phyloP scores from a whole-genome alignment of 768 basidiomycete genomes.

The Mycena crocata region DNA sequence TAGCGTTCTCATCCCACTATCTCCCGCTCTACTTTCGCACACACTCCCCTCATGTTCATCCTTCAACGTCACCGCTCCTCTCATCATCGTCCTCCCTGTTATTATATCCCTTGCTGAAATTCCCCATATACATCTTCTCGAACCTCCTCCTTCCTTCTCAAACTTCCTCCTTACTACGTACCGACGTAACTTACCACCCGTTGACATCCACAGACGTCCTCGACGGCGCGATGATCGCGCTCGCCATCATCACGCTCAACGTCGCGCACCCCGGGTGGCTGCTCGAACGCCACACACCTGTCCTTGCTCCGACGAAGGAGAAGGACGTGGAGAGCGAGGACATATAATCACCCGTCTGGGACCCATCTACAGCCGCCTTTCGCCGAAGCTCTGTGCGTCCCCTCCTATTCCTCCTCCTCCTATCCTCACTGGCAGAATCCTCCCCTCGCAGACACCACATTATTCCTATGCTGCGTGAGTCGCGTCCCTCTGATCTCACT shows the following conservation, averaged over 20 bases:
- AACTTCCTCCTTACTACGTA: too few relatives aligned
- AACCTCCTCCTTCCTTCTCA: too few relatives aligned
- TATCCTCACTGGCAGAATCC: constrained; percentile 37
- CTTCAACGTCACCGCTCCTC: too few relatives aligned
- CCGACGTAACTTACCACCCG: too few relatives aligned
- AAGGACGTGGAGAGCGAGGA: constrained; percentile 35
- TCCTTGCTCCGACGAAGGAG: background rate
- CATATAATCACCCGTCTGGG: constrained; percentile 58
- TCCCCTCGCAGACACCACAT: constrained; percentile 47
- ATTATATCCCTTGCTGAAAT: too few relatives aligned
- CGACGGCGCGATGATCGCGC: constrained; percentile 32
- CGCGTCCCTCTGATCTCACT: background rate
- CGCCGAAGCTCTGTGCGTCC: constrained; percentile 52
- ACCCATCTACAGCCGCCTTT: constrained; percentile 60
- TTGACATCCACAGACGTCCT: constrained; percentile 23
- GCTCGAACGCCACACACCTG: background rate
- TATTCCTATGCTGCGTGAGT: constrained; percentile 53
- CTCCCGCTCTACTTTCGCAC: too few relatives aligned
- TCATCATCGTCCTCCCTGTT: too few relatives aligned
- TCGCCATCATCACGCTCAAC: constrained; percentile 29
- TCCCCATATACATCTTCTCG: too few relatives aligned
- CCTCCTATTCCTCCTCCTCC: background rate
- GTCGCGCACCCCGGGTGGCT: constrained; percentile 21
- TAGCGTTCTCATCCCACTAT: too few relatives aligned
- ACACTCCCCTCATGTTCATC: too few relatives aligned